Conservation (phyloP, 2,329 filamentous ascomycete genomes). For the Ilyonectria mors-panacis region DNA sequence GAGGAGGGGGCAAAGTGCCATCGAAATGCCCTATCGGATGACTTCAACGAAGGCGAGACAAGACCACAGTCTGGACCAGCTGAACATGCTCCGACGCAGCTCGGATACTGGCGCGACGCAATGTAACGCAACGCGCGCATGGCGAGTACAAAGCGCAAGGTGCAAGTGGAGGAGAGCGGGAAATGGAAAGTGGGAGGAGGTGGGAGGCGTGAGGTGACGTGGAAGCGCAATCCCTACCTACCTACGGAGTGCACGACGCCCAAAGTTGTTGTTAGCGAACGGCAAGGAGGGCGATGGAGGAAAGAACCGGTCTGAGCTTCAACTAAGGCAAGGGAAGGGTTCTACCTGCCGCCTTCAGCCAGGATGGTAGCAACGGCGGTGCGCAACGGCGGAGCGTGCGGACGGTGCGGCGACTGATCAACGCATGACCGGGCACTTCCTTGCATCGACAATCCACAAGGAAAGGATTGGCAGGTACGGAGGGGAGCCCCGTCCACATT, state of each 20-base stretch:
- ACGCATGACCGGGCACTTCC: not conserved
- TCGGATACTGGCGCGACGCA: constrained; percentile 27
- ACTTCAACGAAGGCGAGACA: constrained; percentile 32
- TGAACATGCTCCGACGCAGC: constrained; percentile 17
- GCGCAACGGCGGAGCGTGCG: not conserved
- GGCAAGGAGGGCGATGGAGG: not conserved
- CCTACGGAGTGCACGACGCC: not conserved
- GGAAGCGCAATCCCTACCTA: not conserved
- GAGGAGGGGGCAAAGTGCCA: constrained; percentile 15
- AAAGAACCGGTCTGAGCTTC: not conserved
- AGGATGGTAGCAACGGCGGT: not conserved
- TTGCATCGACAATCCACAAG: not conserved
- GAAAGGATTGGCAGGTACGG: constrained; percentile 1
- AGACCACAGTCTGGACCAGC: constrained; percentile 38
- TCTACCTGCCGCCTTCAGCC: not conserved
- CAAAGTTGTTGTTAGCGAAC: not conserved
- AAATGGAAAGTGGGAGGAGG: not conserved
- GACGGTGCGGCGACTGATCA: not conserved
- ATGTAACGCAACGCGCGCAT: not conserved
- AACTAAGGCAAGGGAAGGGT: not conserved
- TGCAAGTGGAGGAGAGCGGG: constrained; percentile 5
- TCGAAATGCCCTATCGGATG: constrained; percentile 25
- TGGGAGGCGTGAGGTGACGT: not conserved
- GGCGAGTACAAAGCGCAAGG: not conserved
- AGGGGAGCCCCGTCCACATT: not conserved